Base-by-base conservation (phyloP, 345 rosid species). In the Murraya paniculata region DNA sequence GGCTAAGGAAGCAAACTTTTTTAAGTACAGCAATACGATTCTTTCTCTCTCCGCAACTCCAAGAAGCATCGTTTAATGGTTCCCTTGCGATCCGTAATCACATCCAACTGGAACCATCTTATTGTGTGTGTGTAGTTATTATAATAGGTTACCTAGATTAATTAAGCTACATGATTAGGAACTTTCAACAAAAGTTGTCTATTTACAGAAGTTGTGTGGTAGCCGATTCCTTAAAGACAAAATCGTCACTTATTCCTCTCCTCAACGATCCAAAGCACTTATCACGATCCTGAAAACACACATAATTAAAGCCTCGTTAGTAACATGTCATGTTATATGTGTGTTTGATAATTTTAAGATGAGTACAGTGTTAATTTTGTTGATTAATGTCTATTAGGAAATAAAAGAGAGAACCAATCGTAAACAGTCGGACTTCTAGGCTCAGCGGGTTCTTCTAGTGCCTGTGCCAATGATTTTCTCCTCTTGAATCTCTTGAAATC, bases 251-350 rank as follows among this genome's bases (percentile, higher is more conserved):
- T 57, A 58, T 79, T 71, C 72, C 77, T 79, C 80, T 83, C 81
- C 81, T 91, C 88, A 92, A 80, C 90, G 90, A 77, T 94, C 98
- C 93, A 89, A 88, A 58, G 89, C 91, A 74, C 86, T 90, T 18
- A 86, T 84, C 82, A 92, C 80, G 39, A 94, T 85, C 94, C 97
- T 94, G 88, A 84, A 85, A 53, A 19, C 2, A 22, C 56, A 31
- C 55, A 41, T 55, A 56, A 16, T 7, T 9, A n/a, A 18, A 41
- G n/a, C 69, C 19, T 64, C 21, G 38, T 21, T 25, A 82, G 31
- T 11, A 48, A 48, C n/a, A 62, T 58, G 25, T 39, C 16, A 8
- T 64, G 19, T 33, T 6, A 64, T 64, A 4, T 64, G 28, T 64
- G 7, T 64, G 28, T n/a, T 31, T 13, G 18, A 45, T n/a, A 14